Conservation (phyloP, 2,329 filamentous ascomycete species). For the Alternaria panax region DNA sequence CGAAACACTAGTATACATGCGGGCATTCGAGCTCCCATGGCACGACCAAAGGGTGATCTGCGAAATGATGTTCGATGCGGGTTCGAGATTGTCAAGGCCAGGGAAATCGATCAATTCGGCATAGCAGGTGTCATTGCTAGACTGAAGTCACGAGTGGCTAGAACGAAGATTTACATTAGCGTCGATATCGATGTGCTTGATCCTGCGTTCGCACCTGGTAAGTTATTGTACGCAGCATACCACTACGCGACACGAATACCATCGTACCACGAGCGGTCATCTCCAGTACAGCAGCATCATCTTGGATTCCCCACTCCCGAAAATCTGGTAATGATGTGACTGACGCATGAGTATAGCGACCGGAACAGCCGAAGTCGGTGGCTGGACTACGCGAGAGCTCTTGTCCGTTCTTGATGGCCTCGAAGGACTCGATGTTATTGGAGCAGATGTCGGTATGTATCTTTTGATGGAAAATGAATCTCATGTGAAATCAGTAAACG, state of each 20-base stretch:
- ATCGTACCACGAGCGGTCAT: not conserved
- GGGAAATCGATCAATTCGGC: conserved; percentile 61
- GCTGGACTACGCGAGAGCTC: conserved; percentile 67
- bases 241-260: not conserved
- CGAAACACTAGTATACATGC: conserved; percentile 67
- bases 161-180: conserved; percentile 63
- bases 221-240: conserved; percentile 16
- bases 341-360: conserved; percentile 51
- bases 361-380: conserved; percentile 67
- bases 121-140: conserved; percentile 57
- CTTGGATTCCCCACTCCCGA: not conserved
- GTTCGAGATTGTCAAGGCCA: conserved; percentile 64
- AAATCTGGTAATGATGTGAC: not conserved
- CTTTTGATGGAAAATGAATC: not conserved
- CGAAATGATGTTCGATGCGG: conserved; percentile 66
- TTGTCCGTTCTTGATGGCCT: conserved; percentile 66
- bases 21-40: conserved; percentile 65
- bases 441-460: conserved; percentile 62
- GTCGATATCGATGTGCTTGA: conserved; percentile 66
- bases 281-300: not conserved
- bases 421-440: conserved; percentile 64
- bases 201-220: conserved; percentile 63
- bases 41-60: conserved; percentile 59
- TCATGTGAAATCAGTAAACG: not conserved
- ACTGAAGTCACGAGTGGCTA: conserved; percentile 60